Base-by-base conservation (phyloP, 441 rosid genomes). In the Croton laevigatus region DNA sequence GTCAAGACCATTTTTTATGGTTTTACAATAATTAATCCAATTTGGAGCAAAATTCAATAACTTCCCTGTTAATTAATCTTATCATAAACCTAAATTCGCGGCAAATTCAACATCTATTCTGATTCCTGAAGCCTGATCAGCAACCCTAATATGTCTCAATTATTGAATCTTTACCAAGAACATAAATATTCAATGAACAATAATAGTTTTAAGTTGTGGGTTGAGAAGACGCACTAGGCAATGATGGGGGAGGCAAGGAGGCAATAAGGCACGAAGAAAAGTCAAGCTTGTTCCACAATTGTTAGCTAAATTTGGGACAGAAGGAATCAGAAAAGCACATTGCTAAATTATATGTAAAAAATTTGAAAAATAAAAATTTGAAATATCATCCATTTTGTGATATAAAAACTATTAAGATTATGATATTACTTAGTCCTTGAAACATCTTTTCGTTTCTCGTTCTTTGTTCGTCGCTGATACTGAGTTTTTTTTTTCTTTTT, bases 41-140 rank as follows among this genome's bases (percentile, higher is more conserved):
- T 20, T 27, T n/a, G 45, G 57, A 27, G 57, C 57, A 23, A 58
- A 46, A 11, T 14, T 36, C n/a, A 4, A 40, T 17, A 23, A 42
- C 22, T 52, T 51, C 38, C n/a, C 19, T 52, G 9, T 54, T 40
- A 9, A n/a, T 40, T 19, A 53, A 42, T 63, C 73, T 23, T 72
- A 34, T 12, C 55, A 65, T 34, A 19, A 53, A 17, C 75, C 64
- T 63, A 65, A 64, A 72, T 72, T 72, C 70, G 11, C 57, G 70
- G 48, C 68, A 13, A 38, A 6, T 16, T 40, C 8, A 51, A 3
- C 40, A 44, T 16, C 62, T 68, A 23, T 52, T 22, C 59, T 2
- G 49, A 6, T 40, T 40, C 44, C 59, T 2, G 49, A 6, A 27
- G 1, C 2, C 32, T 27, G 32, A 27, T 27, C 32, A 27, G 7